Conservation (phyloP, 2,329 filamentous ascomycete genomes). For the Chaetomium globosum region DNA sequence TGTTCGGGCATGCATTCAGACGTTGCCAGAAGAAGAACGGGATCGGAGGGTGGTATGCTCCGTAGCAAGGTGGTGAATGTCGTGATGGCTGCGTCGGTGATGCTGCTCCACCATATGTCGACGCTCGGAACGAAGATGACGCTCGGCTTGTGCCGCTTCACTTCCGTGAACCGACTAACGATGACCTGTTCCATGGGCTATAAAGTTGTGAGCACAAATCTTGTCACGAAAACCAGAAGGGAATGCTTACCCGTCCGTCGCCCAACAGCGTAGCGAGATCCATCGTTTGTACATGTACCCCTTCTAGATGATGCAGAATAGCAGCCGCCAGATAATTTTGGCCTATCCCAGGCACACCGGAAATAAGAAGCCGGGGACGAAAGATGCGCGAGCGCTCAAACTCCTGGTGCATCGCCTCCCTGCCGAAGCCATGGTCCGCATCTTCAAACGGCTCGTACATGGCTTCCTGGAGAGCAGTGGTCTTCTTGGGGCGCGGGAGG, state of each 20-base stretch:
- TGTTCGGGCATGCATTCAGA: constrained; percentile 63
- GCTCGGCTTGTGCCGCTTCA: constrained; percentile 90
- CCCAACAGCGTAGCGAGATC: constrained; percentile 85
- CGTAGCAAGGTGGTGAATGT: constrained; percentile 83
- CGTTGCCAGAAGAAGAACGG: constrained; percentile 84
- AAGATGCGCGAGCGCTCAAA: constrained; percentile 90
- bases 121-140: constrained; percentile 93
- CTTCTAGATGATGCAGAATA: constrained; percentile 86
- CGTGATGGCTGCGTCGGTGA: constrained; percentile 67
- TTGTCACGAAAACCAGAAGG: constrained; percentile 15
- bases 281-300: constrained; percentile 91
- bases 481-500: constrained; percentile 80
- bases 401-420: constrained; percentile 73
- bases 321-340: constrained; percentile 87
- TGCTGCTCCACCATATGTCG: constrained; percentile 76
- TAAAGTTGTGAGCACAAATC: constrained; percentile 37
- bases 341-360: constrained; percentile 85
- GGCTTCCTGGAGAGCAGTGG: constrained; percentile 89
- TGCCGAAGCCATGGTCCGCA: constrained; percentile 78
- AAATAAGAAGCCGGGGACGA: constrained; percentile 81
- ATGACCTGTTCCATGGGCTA: constrained; percentile 82
- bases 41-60: constrained; percentile 85
- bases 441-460: constrained; percentile 87
- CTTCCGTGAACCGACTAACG: constrained; percentile 87
- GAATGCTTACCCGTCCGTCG: constrained; percentile 69